Evolutionary conservation across 148 eudicot genomes (phyloP).

Genomic region (Polygonum maritimum): DNA sequence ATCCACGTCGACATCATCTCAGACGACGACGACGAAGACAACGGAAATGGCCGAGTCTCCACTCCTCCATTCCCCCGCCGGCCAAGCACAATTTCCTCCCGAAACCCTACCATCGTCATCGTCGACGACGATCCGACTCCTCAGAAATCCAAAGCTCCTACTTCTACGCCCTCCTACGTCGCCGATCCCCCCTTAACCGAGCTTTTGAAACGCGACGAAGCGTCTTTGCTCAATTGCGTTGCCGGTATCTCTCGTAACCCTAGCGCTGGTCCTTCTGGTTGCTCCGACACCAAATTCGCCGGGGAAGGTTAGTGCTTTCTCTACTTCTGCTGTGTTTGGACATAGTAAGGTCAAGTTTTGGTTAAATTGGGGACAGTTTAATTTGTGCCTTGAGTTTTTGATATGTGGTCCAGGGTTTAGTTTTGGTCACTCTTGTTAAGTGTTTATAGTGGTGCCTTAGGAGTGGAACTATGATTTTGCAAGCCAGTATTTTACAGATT

Average conservation of each 20-base stretch:
- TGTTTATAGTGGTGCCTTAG: not conserved
- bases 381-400: not conserved
- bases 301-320: not conserved
- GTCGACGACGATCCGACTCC: slow-evolving; percentile 41
- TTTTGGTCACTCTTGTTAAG: not conserved
- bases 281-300: not conserved
- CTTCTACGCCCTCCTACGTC: slow-evolving; percentile 25
- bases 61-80: not conserved
- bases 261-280: slow-evolving; percentile 6
- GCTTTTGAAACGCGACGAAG: slow-evolving; percentile 17
- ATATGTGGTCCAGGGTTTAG: not conserved
- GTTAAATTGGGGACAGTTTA: not conserved
- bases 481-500: not conserved
- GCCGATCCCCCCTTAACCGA: slow-evolving; percentile 41
- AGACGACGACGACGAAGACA: slow-evolving; percentile 33
- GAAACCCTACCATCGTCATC: slow-evolving; percentile 20
- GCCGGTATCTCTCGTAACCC: slow-evolving; percentile 9
- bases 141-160: slow-evolving; percentile 12
- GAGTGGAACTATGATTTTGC: not conserved
- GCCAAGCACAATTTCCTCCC: not conserved
- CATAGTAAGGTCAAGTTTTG: not conserved
- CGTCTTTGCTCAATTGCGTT: slow-evolving; percentile 3
- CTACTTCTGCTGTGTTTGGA: not conserved
- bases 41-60: not conserved
- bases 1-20: slow-evolving; percentile 31